These are phyloP conservation scores for Vitis cinerea DNA, from an alignment of 164 flowering plant genomes.

Conservation along the genomic window DNA sequence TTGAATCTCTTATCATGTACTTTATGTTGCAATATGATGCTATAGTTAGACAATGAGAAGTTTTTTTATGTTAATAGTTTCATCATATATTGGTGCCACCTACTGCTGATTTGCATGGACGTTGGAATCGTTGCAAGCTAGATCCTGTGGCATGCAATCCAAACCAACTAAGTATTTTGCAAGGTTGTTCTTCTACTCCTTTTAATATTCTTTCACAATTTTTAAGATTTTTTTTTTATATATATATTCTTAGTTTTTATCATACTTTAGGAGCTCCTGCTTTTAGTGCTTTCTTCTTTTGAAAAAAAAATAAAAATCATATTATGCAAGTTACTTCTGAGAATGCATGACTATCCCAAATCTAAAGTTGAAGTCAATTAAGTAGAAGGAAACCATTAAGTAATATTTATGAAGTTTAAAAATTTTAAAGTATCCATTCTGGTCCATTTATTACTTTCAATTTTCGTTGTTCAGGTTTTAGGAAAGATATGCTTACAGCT, in stretches of 20 bases:
- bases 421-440: background rate
- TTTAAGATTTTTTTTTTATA: background rate
- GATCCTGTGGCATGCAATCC: slow-evolving; percentile 53
- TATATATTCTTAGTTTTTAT: background rate
- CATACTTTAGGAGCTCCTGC: background rate
- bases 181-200: slow-evolving; percentile 46
- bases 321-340: too few species aligned
- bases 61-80: slow-evolving; percentile 44
- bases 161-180: slow-evolving; percentile 50
- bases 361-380: too few species aligned
- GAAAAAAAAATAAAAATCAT: too few species aligned
- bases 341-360: too few species aligned
- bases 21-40: background rate
- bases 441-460: background rate
- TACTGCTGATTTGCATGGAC: slow-evolving; percentile 65
- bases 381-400: too few species aligned
- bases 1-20: too few species aligned
- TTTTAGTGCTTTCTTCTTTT: too few species aligned
- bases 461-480: slow-evolving; percentile 47
- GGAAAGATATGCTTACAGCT: slow-evolving; percentile 70
- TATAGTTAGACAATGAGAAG: background rate
- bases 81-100: slow-evolving; percentile 80
- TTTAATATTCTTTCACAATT: background rate
- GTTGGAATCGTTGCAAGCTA: slow-evolving; percentile 68
- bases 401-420: too few species aligned